A percentile compares a stretch with the other conserved stretches of the same genome.
phyloP scores from a whole-genome alignment of 257 asterid species.

The Primulina huaijiensis region DNA sequence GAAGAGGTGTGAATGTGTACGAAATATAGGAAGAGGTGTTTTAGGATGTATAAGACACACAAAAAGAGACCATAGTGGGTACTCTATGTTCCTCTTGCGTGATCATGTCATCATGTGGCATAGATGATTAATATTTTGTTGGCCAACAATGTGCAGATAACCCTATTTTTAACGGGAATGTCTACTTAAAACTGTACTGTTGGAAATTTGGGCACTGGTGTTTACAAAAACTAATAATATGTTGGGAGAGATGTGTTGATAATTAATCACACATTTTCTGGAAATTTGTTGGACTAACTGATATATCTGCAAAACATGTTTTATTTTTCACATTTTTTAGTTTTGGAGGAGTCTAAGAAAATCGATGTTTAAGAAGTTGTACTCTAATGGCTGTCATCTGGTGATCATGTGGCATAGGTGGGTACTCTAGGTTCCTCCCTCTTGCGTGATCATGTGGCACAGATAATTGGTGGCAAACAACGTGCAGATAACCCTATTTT shows the following conservation, averaged over 20 bases:
- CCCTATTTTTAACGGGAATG: background rate
- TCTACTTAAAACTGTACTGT: background rate
- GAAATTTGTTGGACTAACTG: background rate
- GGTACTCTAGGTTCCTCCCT: background rate
- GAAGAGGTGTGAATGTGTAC: background rate
- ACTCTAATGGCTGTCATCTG: constrained; percentile 13
- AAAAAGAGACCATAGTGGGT: background rate
- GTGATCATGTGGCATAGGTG: background rate
- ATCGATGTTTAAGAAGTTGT: constrained; percentile 4
- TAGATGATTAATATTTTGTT: background rate
- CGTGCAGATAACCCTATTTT: background rate
- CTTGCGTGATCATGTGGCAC: background rate
- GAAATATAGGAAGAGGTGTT: background rate
- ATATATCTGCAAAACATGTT: background rate
- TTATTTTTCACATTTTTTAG: background rate
- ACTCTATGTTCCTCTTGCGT: background rate
- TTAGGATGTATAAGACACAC: background rate
- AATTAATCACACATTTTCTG: background rate
- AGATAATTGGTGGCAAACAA: background rate
- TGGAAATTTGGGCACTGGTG: background rate
- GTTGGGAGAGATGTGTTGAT: background rate
- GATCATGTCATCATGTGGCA: background rate
- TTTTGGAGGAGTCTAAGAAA: background rate
- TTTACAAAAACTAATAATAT: background rate
- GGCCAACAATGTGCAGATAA: background rate